Evolutionary conservation across 1,284 basidiomycete species (phyloP).

Genomic region (Ustanciosporium gigantosporum): DNA sequence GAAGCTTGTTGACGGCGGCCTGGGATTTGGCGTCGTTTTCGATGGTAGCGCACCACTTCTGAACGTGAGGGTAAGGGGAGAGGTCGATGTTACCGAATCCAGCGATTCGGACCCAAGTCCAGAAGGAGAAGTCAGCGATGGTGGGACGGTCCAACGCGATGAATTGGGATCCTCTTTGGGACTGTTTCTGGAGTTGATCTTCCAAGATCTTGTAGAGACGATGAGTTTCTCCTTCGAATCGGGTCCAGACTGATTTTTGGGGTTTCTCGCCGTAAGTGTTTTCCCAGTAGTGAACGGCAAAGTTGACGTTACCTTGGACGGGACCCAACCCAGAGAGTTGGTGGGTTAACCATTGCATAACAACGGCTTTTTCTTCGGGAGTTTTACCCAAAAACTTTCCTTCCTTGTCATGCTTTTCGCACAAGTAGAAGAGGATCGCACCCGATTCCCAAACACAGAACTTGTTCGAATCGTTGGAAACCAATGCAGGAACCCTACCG

Average conservation of each 20-base stretch:
- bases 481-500: constrained; percentile 48
- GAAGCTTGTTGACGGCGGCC: constrained; percentile 34
- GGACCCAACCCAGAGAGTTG: constrained; percentile 49
- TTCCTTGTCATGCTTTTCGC: constrained; percentile 47
- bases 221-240: constrained; percentile 46
- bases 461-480: constrained; percentile 48
- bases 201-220: constrained; percentile 51
- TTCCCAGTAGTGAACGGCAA: constrained; percentile 18
- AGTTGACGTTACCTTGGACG: constrained; percentile 40
- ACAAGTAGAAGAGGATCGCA: constrained; percentile 50
- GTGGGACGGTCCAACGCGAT: constrained; percentile 52
- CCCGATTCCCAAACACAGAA: constrained; percentile 50
- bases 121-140: constrained; percentile 52
- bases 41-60: constrained; percentile 38
- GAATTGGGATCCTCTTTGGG: constrained; percentile 36
- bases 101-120: constrained; percentile 38
- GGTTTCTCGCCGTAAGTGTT: constrained; percentile 38
- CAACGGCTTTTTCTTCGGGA: constrained; percentile 31
- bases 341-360: constrained; percentile 45
- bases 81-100: constrained; percentile 48
- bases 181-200: constrained; percentile 40
- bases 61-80: constrained; percentile 40
- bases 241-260: constrained; percentile 34
- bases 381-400: constrained; percentile 37
- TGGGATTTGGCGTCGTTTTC: constrained; percentile 36